phyloP scores from a whole-genome alignment of 768 basidiomycete genomes.

The Mycena indigotica region DNA sequence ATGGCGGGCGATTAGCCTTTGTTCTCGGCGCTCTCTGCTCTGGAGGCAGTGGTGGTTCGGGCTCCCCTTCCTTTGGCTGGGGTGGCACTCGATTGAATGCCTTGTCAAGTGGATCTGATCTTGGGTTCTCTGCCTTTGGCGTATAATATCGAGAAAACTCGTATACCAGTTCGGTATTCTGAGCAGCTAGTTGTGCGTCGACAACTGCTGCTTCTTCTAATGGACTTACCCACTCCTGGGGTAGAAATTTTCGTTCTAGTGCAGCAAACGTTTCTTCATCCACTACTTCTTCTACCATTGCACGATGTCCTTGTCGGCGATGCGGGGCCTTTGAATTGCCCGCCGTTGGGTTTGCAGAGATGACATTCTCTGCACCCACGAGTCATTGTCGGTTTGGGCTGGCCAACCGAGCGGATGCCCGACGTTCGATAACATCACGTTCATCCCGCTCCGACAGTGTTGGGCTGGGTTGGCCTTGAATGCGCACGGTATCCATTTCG shows the following conservation, averaged over 20 bases:
- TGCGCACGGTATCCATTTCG: constrained; percentile 9
- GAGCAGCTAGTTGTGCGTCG: too few relatives aligned
- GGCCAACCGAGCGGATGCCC: neutral
- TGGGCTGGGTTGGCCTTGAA: constrained; percentile 4
- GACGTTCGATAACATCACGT: neutral
- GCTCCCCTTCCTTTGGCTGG: too few relatives aligned
- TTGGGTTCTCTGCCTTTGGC: too few relatives aligned
- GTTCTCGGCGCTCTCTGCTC: neutral
- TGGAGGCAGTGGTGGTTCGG: too few relatives aligned
- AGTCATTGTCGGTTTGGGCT: neutral
- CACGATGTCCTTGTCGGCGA: neutral
- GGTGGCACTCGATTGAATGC: too few relatives aligned
- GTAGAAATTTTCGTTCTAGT: neutral
- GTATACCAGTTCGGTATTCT: neutral
- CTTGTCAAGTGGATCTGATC: too few relatives aligned
- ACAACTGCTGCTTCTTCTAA: neutral
- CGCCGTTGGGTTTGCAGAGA: neutral
- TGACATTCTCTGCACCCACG: neutral
- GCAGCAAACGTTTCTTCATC: constrained; percentile 4
- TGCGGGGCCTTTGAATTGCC: neutral
- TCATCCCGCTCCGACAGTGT: neutral
- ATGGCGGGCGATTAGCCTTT: too few relatives aligned
- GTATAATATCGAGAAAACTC: neutral
- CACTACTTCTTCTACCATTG: neutral
- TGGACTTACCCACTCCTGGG: neutral